Percentiles rank a stretch among this genome's conserved stretches.
Evolutionary conservation across 192 early-diverging fungal genomes (phyloP).

Genomic region (Phycomyces nitens): DNA sequence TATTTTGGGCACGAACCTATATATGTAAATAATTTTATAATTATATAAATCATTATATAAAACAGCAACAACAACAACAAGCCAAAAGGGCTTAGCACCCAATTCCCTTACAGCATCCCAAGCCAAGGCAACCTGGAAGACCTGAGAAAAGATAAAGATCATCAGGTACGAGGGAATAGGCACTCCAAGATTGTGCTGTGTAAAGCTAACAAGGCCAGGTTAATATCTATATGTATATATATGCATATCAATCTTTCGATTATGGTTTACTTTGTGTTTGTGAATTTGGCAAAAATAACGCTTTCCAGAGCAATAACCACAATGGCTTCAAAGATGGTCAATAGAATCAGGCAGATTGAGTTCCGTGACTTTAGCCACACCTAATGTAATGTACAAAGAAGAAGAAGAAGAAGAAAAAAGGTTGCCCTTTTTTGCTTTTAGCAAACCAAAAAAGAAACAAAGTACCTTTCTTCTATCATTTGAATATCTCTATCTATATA

Average conservation of each 20-base stretch:
- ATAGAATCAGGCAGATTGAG: slow-evolving; percentile 28
- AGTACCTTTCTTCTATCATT: slow-evolving; percentile 6
- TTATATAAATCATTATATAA: too few species aligned
- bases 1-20: slow-evolving; percentile 67
- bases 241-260: slow-evolving; percentile 1
- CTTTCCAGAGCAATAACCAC: slow-evolving; percentile 54
- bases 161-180: slow-evolving; percentile 67
- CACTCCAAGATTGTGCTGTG: background rate
- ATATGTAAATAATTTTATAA: background rate
- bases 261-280: slow-evolving; percentile 34
- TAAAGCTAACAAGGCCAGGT: too few species aligned
- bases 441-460: background rate
- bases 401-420: background rate
- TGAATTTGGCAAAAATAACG: slow-evolving; percentile 47
- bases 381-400: background rate
- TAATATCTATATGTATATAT: too few species aligned
- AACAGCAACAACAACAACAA: too few species aligned
- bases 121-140: slow-evolving; percentile 61
- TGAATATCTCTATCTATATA: too few species aligned
- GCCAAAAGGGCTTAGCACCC: too few species aligned
- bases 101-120: slow-evolving; percentile 65
- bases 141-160: slow-evolving; percentile 68
- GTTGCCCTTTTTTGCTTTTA: background rate
- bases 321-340: slow-evolving; percentile 48
- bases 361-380: slow-evolving; percentile 29